phyloP scores from a whole-genome alignment of 345 rosid genomes.

The Kandelia obovata region DNA sequence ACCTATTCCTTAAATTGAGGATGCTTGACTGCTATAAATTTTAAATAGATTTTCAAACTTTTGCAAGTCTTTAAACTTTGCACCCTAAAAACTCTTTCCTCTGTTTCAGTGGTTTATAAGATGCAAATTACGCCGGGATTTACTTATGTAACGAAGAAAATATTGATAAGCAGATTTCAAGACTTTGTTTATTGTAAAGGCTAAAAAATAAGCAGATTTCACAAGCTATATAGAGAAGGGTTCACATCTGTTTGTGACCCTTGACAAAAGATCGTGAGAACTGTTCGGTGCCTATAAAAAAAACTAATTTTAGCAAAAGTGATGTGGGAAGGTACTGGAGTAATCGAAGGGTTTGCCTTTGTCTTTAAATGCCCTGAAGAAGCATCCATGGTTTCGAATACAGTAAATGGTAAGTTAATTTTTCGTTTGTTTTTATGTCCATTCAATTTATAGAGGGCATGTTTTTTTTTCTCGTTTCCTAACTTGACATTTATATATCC shows the following conservation, averaged over 20 bases:
- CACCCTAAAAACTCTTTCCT: slow-evolving; percentile 9
- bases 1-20: too few relatives aligned
- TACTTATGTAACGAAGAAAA: slow-evolving; percentile 1
- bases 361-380: slow-evolving; percentile 63
- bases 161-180: slow-evolving; percentile 36
- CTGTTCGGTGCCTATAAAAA: slow-evolving; percentile 44
- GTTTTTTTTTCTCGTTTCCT: slow-evolving; percentile 2
- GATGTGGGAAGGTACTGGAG: slow-evolving; percentile 46
- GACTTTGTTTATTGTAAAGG: slow-evolving; percentile 56
- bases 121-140: not conserved
- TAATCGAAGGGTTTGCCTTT: slow-evolving; percentile 66
- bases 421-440: not conserved
- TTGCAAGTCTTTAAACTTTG: too few relatives aligned
- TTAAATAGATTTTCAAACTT: too few relatives aligned
- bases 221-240: slow-evolving; percentile 19
- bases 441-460: slow-evolving; percentile 3
- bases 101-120: not conserved
- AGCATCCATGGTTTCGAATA: slow-evolving; percentile 45
- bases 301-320: slow-evolving; percentile 51
- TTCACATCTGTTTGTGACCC: slow-evolving; percentile 62
- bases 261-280: slow-evolving; percentile 40
- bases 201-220: slow-evolving; percentile 42
- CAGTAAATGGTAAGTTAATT: slow-evolving; percentile 48
- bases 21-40: too few relatives aligned
- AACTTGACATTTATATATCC: slow-evolving; percentile 3